Percentiles rank a stretch among this genome's conserved stretches.
phyloP scores from a whole-genome alignment of 73 alveolate genomes.

The Uronychia binucleata region DNA sequence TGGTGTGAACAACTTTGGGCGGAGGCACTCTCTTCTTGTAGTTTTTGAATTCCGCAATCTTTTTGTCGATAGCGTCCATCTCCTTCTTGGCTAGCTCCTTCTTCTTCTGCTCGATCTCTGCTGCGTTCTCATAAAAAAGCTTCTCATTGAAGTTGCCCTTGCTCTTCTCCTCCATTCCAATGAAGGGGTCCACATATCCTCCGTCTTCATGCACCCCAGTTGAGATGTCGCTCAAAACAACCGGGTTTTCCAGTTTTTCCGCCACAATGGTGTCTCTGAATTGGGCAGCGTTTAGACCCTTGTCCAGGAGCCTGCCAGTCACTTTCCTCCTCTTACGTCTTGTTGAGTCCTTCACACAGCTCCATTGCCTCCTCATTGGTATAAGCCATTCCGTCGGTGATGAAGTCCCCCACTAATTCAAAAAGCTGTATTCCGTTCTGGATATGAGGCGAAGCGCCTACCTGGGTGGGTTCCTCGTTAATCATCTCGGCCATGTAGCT shows the following conservation, averaged over 20 bases:
- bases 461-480: slow-evolving; percentile 86
- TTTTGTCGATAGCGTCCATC: slow-evolving; percentile 87
- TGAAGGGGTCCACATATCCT: slow-evolving; percentile 70
- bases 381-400: slow-evolving; percentile 92
- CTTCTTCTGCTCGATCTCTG: slow-evolving; percentile 72
- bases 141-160: slow-evolving; percentile 74
- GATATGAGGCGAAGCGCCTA: neutral
- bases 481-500: slow-evolving; percentile 91
- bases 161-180: slow-evolving; percentile 68
- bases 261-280: slow-evolving; percentile 87
- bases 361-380: slow-evolving; percentile 84
- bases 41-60: slow-evolving; percentile 75
- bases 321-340: neutral
- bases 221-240: slow-evolving; percentile 74
- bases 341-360: slow-evolving; percentile 69
- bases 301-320: slow-evolving; percentile 63
- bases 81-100: slow-evolving; percentile 55
- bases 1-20: slow-evolving; percentile 86
- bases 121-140: slow-evolving; percentile 17
- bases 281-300: slow-evolving; percentile 51
- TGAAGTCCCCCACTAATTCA: slow-evolving; percentile 91
- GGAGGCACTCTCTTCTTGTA: slow-evolving; percentile 84
- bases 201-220: slow-evolving; percentile 74
- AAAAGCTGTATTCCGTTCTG: slow-evolving; percentile 84
- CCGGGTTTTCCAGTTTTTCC: slow-evolving; percentile 72